Percentiles rank a stretch among this genome's conserved stretches.
phyloP scores from a whole-genome alignment of 306 rosid genomes.

The Calophaca sinica region DNA sequence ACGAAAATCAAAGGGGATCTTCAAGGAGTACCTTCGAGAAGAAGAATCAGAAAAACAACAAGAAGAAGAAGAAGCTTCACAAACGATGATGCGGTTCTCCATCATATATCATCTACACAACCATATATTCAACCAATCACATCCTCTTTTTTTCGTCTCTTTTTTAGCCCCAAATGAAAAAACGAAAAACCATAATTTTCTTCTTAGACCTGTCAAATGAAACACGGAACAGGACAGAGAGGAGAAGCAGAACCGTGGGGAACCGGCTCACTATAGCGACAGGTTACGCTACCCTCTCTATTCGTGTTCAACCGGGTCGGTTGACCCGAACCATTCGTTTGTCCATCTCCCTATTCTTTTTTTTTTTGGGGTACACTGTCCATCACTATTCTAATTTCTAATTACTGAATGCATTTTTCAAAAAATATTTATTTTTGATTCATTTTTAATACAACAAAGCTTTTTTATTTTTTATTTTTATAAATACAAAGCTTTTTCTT shows the following conservation, averaged over 20 bases:
- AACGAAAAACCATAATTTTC: not conserved
- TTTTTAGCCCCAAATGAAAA: not conserved
- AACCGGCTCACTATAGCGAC: conserved; percentile 30
- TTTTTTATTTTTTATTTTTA: no score
- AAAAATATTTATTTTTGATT: no score
- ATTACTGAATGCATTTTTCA: no score
- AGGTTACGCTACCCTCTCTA: not conserved
- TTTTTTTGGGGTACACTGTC: no score
- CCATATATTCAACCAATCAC: not conserved
- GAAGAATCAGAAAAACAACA: conserved; percentile 25
- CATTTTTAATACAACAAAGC: no score
- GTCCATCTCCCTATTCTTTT: no score
- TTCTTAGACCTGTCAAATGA: conserved; percentile 20
- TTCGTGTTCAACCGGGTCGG: no score
- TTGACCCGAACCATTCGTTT: no score
- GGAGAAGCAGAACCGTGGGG: conserved; percentile 24
- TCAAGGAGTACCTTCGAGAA: conserved; percentile 38
- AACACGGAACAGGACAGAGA: conserved; percentile 10
- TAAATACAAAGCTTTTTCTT: no score
- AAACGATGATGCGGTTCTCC: conserved; percentile 36
- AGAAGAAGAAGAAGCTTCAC: conserved; percentile 22
- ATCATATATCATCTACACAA: not conserved
- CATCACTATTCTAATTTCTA: no score
- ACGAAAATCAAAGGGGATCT: conserved; percentile 38
- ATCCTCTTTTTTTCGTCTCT: not conserved